phyloP scores from a whole-genome alignment of 495 filamentous ascomycete species.

The Venustampulla echinocandica region DNA sequence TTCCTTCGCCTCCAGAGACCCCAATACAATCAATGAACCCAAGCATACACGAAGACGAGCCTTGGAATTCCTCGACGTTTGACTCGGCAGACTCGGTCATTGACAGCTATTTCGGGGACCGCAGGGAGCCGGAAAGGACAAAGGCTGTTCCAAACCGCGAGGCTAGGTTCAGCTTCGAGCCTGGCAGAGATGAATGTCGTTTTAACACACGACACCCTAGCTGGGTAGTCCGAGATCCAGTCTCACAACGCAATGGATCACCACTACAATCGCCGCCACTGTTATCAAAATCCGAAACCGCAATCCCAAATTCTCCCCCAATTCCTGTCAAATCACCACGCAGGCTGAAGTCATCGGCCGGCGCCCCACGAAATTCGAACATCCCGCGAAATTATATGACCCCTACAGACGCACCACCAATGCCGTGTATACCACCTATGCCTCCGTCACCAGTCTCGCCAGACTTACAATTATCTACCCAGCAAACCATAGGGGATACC shows the following conservation, averaged over 20 bases:
- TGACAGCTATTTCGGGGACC: background rate
- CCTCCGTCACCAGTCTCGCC: conserved; percentile 2
- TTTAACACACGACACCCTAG: too few relatives aligned
- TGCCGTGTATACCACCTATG: background rate
- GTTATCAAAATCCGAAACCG: too few relatives aligned
- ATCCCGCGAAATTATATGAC: background rate
- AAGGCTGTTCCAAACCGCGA: too few relatives aligned
- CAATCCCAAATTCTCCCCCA: too few relatives aligned
- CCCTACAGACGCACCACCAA: background rate
- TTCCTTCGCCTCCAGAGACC: conserved; percentile 1
- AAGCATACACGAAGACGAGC: background rate
- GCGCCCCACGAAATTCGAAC: background rate
- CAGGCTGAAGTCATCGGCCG: background rate
- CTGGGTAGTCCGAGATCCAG: too few relatives aligned
- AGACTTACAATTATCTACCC: background rate
- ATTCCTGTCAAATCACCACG: too few relatives aligned
- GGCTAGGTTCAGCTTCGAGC: too few relatives aligned
- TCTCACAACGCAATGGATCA: too few relatives aligned
- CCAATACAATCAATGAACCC: background rate
- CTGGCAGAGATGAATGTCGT: too few relatives aligned
- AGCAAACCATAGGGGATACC: background rate
- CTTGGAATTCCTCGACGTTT: background rate
- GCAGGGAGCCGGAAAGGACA: too few relatives aligned
- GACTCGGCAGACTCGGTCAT: background rate
- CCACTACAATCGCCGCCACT: too few relatives aligned